A percentile compares a stretch with the other conserved stretches of the same genome.
Conservation (phyloP, 495 filamentous ascomycete genomes). For the Cenococcum geophilum region DNA sequence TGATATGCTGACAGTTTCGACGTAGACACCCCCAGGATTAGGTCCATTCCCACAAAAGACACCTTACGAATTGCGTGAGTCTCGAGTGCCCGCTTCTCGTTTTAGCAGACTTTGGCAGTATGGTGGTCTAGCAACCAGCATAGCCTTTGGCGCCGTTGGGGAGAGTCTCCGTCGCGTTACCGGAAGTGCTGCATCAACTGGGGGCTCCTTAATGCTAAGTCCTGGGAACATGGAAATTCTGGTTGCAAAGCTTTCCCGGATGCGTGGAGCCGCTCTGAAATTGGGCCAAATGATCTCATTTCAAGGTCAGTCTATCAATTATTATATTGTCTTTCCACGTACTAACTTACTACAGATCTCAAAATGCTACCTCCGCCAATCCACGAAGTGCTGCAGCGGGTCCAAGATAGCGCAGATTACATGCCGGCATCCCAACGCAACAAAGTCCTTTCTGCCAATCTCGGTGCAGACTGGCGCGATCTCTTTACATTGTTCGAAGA, state of each 20-base stretch:
- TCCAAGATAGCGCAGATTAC: conserved; percentile 96
- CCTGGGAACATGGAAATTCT: conserved; percentile 84
- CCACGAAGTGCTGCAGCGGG: conserved; percentile 79
- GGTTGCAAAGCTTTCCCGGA: conserved; percentile 84
- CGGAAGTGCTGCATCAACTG: conserved; percentile 46
- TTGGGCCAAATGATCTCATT: conserved; percentile 96
- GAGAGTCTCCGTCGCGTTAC: conserved; percentile 72
- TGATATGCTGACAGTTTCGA: conserved; percentile 43
- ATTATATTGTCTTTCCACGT: conserved; percentile 63
- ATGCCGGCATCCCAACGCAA: conserved; percentile 93
- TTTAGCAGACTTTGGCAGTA: conserved; percentile 91
- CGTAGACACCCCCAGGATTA: conserved; percentile 34
- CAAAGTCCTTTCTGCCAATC: conserved; percentile 67
- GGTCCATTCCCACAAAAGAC: conserved; percentile 14
- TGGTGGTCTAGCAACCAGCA: conserved; percentile 82
- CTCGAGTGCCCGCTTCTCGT: conserved; percentile 81
- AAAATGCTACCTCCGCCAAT: conserved; percentile 87
- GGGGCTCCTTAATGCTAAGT: conserved; percentile 80
- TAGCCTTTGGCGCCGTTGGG: conserved; percentile 88
- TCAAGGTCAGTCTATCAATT: conserved; percentile 61
- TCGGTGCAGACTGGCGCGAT: conserved; percentile 80
- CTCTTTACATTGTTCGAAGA: conserved; percentile 82
- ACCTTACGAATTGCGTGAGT: conserved; percentile 74
- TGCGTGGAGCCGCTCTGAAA: conserved; percentile 98
- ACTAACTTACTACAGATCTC: conserved; percentile 51